Evolutionary conservation across 1,139 yeast genomes (phyloP).

Genomic region (Arxiozyma slooffiae): DNA sequence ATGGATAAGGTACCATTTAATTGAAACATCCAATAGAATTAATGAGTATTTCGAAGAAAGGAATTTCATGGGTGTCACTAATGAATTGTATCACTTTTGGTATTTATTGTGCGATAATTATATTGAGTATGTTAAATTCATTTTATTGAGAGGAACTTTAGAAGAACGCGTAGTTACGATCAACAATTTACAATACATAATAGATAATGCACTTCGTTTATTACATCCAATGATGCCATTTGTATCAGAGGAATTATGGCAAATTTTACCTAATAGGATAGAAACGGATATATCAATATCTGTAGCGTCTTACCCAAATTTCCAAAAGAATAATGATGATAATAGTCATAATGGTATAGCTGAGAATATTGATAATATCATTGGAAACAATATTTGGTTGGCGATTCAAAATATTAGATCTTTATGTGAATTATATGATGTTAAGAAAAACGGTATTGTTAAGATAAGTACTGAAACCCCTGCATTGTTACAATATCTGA

Average conservation of each 20-base stretch:
- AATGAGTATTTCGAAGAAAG: slow-evolving; percentile 63
- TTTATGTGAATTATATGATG: slow-evolving; percentile 74
- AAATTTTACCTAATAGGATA: slow-evolving; percentile 23
- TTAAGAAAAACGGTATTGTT: slow-evolving; percentile 74
- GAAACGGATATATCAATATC: slow-evolving; percentile 2
- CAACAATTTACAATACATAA: slow-evolving; percentile 80
- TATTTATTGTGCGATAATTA: slow-evolving; percentile 89
- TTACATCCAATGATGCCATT: slow-evolving; percentile 98
- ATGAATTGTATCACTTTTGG: slow-evolving; percentile 85
- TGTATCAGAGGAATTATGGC: slow-evolving; percentile 96
- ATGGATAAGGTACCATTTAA: slow-evolving; percentile 85
- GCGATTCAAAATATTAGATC: slow-evolving; percentile 87
- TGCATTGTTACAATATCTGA: slow-evolving; percentile 30
- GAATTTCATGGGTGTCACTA: slow-evolving; percentile 80
- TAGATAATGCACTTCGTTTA: slow-evolving; percentile 83
- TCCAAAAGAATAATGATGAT: slow-evolving; percentile 21
- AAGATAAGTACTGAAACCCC: slow-evolving; percentile 55
- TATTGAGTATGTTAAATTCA: slow-evolving; percentile 89
- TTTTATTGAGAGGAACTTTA: slow-evolving; percentile 78
- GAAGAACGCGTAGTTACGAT: slow-evolving; percentile 76
- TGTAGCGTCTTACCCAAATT: slow-evolving; percentile 62
- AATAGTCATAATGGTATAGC: background rate
- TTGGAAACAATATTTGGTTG: slow-evolving; percentile 1
- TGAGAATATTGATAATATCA: slow-evolving; percentile 30
- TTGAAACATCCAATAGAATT: slow-evolving; percentile 53